Evolutionary conservation across 2,329 filamentous ascomycete genomes (phyloP), one percentile per base, ranked within the genome.

Genomic region (Canariomyces notabilis): DNA sequence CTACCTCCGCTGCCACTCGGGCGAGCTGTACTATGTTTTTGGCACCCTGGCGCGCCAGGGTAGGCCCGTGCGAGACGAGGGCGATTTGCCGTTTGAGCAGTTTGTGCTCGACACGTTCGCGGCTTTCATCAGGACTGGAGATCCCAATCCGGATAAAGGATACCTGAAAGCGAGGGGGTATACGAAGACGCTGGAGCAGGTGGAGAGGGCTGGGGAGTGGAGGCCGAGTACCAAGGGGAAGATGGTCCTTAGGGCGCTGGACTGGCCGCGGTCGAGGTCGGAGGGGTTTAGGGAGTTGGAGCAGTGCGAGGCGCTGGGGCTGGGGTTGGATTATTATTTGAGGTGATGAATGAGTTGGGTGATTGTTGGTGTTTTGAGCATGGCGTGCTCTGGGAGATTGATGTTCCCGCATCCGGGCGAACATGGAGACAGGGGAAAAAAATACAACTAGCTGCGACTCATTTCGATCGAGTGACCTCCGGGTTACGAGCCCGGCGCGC

Each of bases 1-100:
- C 2, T 70, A 82, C 59, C 74, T 78, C 58, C 71, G 72, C 21
- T 75, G 79, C 49, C 78, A 82, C 55, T 79, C 75, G 14, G 72
- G 75, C 1, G 78, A 82, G 59, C 56, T 75, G 36, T 70, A 69
- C 50, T 77, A 73, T 62, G 64, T 77, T 0, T 79, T 79, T 56
- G 76, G 76, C 2, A 79, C 72, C 47, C 46, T 77, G 21, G 60
- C 61, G 0, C 61, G 68, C 4, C 61, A 69, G 48, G 65, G 64
- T 1, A 56, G 67, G 6, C 66, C 69, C 0, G 61, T 74, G 45
- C 67, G 77, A 7, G 76, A 81, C 46, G 66, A 62, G 0, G 48
- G 53, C n/a, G 67, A 71, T 46, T 41, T 66, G 20, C 58, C 60
- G 7, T 69, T 69, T 45, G 54, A 62, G 57, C 65, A 64, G 49